Evolutionary conservation across 306 rosid genomes (phyloP).

Genomic region (Arachis stenosperma): DNA sequence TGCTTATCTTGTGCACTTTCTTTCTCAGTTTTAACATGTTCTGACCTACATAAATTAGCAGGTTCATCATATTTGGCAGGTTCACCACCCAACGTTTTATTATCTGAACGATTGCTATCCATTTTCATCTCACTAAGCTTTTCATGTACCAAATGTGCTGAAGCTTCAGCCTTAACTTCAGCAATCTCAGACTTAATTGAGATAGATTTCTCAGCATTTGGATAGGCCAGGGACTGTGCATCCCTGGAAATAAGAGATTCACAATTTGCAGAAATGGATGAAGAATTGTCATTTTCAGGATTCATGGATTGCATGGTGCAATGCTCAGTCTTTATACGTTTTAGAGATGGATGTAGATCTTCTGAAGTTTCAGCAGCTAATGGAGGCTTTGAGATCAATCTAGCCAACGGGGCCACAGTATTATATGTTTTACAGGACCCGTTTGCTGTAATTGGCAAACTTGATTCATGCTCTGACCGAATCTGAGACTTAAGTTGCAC

Average conservation of each 20-base stretch:
- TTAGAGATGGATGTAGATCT: conserved; percentile 72
- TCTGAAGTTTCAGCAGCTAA: conserved; percentile 61
- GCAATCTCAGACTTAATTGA: conserved; percentile 62
- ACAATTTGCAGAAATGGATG: conserved; percentile 50
- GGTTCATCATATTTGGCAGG: conserved; percentile 55
- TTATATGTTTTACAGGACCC: conserved; percentile 66
- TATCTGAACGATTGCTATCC: conserved; percentile 47
- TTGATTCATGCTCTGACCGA: conserved; percentile 50
- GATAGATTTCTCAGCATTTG: conserved; percentile 48
- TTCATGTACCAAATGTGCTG: conserved; percentile 46
- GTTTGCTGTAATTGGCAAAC: conserved; percentile 56
- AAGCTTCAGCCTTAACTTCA: conserved; percentile 69
- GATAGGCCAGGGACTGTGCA: conserved; percentile 56
- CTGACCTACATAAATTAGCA: conserved; percentile 59
- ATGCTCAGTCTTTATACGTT: conserved; percentile 87
- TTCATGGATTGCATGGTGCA: conserved; percentile 53
- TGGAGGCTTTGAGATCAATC: conserved; percentile 54
- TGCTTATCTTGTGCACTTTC: conserved; percentile 65
- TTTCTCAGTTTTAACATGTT: conserved; percentile 67
- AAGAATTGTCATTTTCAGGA: conserved; percentile 60
- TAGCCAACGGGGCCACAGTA: conserved; percentile 46
- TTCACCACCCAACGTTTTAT: conserved; percentile 52
- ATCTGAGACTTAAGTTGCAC: conserved; percentile 45
- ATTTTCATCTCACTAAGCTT: conserved; percentile 57
- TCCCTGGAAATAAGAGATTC: conserved; percentile 59